Conservation (phyloP, 2,329 filamentous ascomycete species). For the Seiridium unicorne region DNA sequence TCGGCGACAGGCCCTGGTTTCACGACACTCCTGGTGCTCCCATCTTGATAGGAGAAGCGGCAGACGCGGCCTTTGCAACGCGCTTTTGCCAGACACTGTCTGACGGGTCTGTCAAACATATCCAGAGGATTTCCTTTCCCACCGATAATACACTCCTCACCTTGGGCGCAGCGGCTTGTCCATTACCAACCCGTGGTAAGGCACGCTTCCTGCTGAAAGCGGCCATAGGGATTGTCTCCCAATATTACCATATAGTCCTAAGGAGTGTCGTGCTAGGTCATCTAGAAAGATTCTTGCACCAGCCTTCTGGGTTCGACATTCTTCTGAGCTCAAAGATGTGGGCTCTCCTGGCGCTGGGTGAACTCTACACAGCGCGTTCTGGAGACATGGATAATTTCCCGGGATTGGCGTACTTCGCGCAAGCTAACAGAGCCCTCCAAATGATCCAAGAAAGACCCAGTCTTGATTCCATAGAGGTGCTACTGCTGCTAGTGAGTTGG, state of each 20-base stretch:
- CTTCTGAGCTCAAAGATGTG: slow-evolving; percentile 31
- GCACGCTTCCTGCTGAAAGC: slow-evolving; percentile 37
- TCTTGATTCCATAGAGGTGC: slow-evolving; percentile 40
- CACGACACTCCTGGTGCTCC: slow-evolving; percentile 30
- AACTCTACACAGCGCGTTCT: slow-evolving; percentile 40
- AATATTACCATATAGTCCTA: slow-evolving; percentile 40
- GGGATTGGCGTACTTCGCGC: slow-evolving; percentile 40
- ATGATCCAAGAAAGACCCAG: slow-evolving; percentile 40
- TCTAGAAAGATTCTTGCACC: not conserved
- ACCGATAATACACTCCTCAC: slow-evolving; percentile 25
- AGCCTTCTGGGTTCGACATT: not conserved
- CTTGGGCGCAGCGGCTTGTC: slow-evolving; percentile 27
- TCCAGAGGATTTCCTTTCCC: slow-evolving; percentile 32
- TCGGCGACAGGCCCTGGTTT: slow-evolving; percentile 31
- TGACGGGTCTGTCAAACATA: slow-evolving; percentile 24
- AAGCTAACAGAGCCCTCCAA: slow-evolving; percentile 35
- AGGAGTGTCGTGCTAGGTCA: slow-evolving; percentile 30
- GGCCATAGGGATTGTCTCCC: slow-evolving; percentile 37
- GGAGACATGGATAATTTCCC: slow-evolving; percentile 34
- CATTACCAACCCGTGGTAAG: slow-evolving; percentile 36
- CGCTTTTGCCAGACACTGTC: slow-evolving; percentile 34
- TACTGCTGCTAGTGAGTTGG: slow-evolving; percentile 39
- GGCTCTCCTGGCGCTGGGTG: slow-evolving; percentile 43
- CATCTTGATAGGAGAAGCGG: slow-evolving; percentile 33
- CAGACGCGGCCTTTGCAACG: slow-evolving; percentile 34